Evolutionary conservation across 345 rosid species (phyloP), one percentile per base, ranked within the genome.

Genomic region (Pistacia integerrima): DNA sequence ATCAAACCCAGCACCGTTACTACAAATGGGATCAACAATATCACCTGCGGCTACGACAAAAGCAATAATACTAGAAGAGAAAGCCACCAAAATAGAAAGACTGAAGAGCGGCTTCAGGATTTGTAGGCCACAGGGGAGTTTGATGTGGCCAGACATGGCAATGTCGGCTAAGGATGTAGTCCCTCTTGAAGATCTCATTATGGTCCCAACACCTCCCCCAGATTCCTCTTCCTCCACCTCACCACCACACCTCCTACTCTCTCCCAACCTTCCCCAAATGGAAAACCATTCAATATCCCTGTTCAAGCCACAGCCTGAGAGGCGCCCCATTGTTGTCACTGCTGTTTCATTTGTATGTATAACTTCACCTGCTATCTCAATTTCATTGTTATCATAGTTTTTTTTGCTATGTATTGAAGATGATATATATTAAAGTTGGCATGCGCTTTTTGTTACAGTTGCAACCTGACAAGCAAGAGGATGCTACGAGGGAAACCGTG

Each of bases 251-350:
- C 60, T 22, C 73, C 68, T 54, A 17, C 60, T 72, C 20, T 58
- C 74, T 12, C 70, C 78, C 44, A 1, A 8, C n/a, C 55, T 33
- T 30, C 51, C 79, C 22, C 4, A 73, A 57, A 16, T 25, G 46
- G 28, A 58, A 18, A 74, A 76, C 20, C 62, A 73, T 18, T 73
- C 81, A 57, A 57, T 65, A 81, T 83, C 82, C 72, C 86, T 87
- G 0, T 72, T 86, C 79, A 90, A 81, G 81, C 90, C 91, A 74
- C 61, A 82, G 70, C 85, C 90, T 41, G 87, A 89, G 73, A 87
- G 65, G 69, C 76, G 73, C n/a, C 83, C 84, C 62, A 77, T 79
- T 10, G 44, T 70, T 22, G 69, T 75, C 12, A 52, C 79, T 44
- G 72, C 67, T 38, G 25, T 72, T 41, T 76, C 73, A 36, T 69